Percentiles rank a stretch among this genome's conserved stretches.
phyloP scores from a whole-genome alignment of 345 rosid species.

The Erysimum cheiranthoides region DNA sequence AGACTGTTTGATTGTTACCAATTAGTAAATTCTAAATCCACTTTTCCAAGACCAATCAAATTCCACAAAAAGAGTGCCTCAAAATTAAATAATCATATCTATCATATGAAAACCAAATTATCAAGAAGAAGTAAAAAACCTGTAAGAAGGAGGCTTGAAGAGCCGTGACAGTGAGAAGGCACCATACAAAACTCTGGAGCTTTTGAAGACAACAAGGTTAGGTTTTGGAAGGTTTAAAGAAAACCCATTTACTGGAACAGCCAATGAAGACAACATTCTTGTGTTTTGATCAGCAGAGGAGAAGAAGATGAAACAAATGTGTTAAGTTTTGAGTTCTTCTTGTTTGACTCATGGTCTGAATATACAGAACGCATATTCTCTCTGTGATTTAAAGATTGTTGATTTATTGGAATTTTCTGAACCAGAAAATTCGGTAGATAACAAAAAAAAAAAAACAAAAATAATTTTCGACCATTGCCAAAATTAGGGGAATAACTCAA shows the following conservation, averaged over 20 bases:
- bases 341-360: background rate
- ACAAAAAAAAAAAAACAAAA: too few relatives aligned
- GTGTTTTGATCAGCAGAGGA: background rate
- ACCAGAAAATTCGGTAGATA: too few relatives aligned
- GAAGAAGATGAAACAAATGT: conserved; percentile 10
- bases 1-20: background rate
- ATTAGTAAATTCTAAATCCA: background rate
- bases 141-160: conserved; percentile 42
- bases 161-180: conserved; percentile 24
- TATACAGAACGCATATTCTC: too few relatives aligned
- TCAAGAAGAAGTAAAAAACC: conserved; percentile 38
- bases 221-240: conserved; percentile 46
- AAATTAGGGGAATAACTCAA: too few relatives aligned
- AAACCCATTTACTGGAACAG: conserved; percentile 45
- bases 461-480: too few relatives aligned
- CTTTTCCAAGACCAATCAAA: background rate
- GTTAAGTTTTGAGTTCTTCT: conserved; percentile 14
- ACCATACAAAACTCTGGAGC: conserved; percentile 11
- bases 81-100: background rate
- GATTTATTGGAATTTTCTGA: too few relatives aligned
- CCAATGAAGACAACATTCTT: conserved; percentile 52
- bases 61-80: background rate
- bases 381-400: too few relatives aligned
- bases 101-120: background rate
- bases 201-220: conserved; percentile 25